These are phyloP conservation scores for Chlamydomonas reinhardtii DNA, from an alignment of 163 green algal genomes.

Conservation along the genomic window DNA sequence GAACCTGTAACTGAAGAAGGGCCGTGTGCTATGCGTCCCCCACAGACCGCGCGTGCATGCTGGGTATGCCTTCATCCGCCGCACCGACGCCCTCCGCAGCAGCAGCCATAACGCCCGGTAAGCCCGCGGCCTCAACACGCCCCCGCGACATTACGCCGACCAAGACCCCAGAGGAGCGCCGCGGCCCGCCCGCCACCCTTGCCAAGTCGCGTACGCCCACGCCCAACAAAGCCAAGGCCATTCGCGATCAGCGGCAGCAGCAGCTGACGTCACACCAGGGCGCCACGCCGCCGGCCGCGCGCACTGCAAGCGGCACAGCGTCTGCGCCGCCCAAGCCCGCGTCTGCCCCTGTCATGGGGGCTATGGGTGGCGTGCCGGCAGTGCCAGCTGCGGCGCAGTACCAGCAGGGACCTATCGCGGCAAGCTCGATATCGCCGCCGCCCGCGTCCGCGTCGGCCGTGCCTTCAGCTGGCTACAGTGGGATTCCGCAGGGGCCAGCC, in stretches of 20 bases:
- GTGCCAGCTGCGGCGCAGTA: neutral
- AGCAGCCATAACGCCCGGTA: too few species aligned
- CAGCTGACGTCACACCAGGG: constrained; percentile 18
- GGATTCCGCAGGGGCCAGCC: too few species aligned
- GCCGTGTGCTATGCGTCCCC: neutral
- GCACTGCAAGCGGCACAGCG: neutral
- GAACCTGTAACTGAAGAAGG: neutral
- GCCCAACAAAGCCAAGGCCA: constrained; percentile 62
- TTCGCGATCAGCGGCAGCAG: constrained; percentile 55
- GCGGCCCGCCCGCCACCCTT: constrained; percentile 30
- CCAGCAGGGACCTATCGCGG: too few species aligned
- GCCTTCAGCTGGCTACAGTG: too few species aligned
- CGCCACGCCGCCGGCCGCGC: neutral
- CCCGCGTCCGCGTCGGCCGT: too few species aligned
- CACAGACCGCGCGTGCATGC: constrained; percentile 46
- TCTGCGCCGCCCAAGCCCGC: constrained; percentile 16
- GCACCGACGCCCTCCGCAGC: neutral
- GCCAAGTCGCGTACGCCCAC: constrained; percentile 55
- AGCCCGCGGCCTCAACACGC: too few species aligned
- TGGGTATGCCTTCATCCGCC: constrained; percentile 24
- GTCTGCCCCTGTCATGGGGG: constrained; percentile 7
- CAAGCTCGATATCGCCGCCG: too few species aligned
- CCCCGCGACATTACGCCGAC: neutral
- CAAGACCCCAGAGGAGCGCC: constrained; percentile 9
- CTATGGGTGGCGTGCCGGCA: neutral